Evolutionary conservation across 805 yeast species (phyloP).

Genomic region (Saccharomyces paradoxus): DNA sequence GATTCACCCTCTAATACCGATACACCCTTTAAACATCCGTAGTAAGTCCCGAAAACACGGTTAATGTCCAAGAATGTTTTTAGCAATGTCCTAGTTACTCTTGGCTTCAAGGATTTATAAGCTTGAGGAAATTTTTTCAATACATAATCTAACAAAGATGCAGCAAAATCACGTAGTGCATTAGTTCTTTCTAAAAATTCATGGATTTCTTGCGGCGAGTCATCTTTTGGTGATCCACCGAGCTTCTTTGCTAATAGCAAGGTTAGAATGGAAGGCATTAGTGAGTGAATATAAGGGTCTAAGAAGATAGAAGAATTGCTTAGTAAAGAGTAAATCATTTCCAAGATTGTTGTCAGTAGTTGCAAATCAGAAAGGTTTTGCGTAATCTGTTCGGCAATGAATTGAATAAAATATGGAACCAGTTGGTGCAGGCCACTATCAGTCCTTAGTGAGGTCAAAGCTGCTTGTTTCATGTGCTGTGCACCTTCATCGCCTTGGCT

Average conservation of each 20-base stretch:
- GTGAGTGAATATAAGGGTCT: conserved; percentile 92
- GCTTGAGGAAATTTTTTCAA: conserved; percentile 72
- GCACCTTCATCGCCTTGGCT: conserved; percentile 35
- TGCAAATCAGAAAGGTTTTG: conserved; percentile 69
- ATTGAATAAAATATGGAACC: conserved; percentile 93
- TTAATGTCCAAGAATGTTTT: conserved; percentile 83
- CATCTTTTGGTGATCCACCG: conserved; percentile 42
- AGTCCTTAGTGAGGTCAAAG: conserved; percentile 71
- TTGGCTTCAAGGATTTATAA: conserved; percentile 81
- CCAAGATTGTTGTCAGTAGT: conserved; percentile 74
- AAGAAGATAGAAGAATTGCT: conserved; percentile 78
- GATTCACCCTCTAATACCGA: conserved; percentile 82
- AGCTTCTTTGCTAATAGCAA: conserved; percentile 79
- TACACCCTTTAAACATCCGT: conserved; percentile 84
- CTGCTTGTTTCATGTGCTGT: conserved; percentile 57
- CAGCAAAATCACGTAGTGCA: conserved; percentile 82
- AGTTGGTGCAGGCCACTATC: conserved; percentile 96
- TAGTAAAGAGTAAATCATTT: conserved; percentile 76
- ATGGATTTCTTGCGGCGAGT: conserved; percentile 14
- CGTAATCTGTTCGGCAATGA: conserved; percentile 90
- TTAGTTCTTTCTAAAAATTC: conserved; percentile 35
- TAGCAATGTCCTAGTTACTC: conserved; percentile 86
- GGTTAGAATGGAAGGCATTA: conserved; percentile 94
- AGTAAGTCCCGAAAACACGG: conserved; percentile 81
- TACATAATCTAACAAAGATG: conserved; percentile 72